phyloP scores from a whole-genome alignment of 2,329 filamentous ascomycete species.

The Zymoseptoria ardabiliae region DNA sequence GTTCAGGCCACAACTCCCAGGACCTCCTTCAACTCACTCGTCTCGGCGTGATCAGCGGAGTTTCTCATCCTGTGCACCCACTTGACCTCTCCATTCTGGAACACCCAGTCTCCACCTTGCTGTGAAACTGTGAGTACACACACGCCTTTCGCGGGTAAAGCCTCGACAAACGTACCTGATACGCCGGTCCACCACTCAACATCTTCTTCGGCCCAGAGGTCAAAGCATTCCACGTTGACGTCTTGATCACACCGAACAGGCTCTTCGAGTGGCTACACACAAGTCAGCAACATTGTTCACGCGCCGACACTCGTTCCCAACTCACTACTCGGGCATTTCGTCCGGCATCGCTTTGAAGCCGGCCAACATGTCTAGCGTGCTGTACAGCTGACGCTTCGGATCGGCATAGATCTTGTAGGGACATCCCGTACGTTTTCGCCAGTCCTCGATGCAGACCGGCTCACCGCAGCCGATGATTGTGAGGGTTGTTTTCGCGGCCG shows the following conservation, averaged over 20 bases:
- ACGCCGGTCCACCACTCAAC: constrained; percentile 13
- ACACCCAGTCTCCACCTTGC: constrained; percentile 35
- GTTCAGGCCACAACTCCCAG: constrained; percentile 21
- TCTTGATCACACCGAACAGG: constrained; percentile 14
- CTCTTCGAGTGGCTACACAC: constrained; percentile 10
- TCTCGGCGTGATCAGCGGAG: constrained; percentile 30
- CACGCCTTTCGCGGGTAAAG: neutral
- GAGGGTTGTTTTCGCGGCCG: constrained; percentile 20
- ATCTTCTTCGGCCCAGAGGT: constrained; percentile 18
- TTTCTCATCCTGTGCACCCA: constrained; percentile 32
- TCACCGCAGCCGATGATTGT: constrained; percentile 31
- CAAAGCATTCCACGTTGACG: constrained; percentile 19
- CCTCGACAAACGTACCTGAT: neutral
- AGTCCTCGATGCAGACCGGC: constrained; percentile 24
- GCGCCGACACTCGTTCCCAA: neutral
- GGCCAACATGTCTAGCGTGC: constrained; percentile 26
- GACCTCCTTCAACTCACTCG: constrained; percentile 27
- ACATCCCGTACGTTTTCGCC: constrained; percentile 24
- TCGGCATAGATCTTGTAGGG: constrained; percentile 30
- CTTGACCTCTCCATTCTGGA: constrained; percentile 27
- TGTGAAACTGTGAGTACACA: constrained; percentile 9
- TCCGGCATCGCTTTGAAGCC: constrained; percentile 17
- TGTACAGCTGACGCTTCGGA: constrained; percentile 25
- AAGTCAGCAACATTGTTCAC: neutral
- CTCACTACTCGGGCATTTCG: constrained; percentile 23